Conservation (phyloP, 345 rosid species). For the Erodium maritimum region DNA sequence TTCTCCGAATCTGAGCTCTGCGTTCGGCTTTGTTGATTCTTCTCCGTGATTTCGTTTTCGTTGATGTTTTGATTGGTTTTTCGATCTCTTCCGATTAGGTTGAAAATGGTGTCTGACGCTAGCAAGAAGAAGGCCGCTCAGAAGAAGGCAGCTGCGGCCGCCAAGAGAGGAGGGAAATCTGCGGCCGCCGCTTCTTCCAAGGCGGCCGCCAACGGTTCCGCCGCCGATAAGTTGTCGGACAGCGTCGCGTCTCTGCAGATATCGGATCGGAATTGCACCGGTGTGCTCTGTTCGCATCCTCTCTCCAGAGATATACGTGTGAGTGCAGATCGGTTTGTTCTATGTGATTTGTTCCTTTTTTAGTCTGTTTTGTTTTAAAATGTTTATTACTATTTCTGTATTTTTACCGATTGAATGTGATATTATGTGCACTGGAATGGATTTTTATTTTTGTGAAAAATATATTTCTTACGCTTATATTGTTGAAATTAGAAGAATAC, state of each 20-base stretch:
- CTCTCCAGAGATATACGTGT: slow-evolving; percentile 96
- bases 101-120: slow-evolving; percentile 92
- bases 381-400: too few species aligned
- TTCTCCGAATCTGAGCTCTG: not conserved
- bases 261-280: slow-evolving; percentile 98
- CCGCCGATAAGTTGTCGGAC: slow-evolving; percentile 36
- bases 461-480: too few species aligned
- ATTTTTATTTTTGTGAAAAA: too few species aligned
- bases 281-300: slow-evolving; percentile 96
- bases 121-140: slow-evolving; percentile 99
- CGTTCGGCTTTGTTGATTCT: not conserved
- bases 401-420: too few species aligned
- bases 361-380: too few species aligned
- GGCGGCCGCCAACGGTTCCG: slow-evolving; percentile 21
- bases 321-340: slow-evolving; percentile 7
- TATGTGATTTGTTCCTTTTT: too few species aligned
- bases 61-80: not conserved
- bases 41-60: not conserved
- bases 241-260: slow-evolving; percentile 43
- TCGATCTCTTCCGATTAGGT: slow-evolving; percentile 2
- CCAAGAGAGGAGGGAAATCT: slow-evolving; percentile 89
- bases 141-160: slow-evolving; percentile 97
- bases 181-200: slow-evolving; percentile 48
- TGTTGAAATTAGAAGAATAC: too few species aligned
- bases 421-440: too few species aligned